Evolutionary conservation across 805 yeast species (phyloP), one percentile per base, ranked within the genome.

Genomic region (Candida pini): DNA sequence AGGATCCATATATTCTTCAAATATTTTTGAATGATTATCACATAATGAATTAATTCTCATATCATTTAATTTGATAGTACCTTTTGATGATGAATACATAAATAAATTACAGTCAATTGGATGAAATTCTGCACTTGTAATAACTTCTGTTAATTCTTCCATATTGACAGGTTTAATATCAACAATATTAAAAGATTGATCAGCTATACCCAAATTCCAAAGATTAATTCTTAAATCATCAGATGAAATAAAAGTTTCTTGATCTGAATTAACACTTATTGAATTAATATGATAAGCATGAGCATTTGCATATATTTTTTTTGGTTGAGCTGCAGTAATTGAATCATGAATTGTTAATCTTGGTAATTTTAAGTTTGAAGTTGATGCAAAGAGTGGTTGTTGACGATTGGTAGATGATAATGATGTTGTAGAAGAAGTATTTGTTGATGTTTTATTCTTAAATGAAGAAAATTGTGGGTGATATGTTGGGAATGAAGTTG

Each of bases 81-180:
- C 99, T 60, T 90, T 92, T 34, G 95, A 83, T 9, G 95, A 83
- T 5, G 96, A 81, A 64, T 92, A 90, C 88, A 90, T 88, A 62
- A 92, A 90, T 51, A 84, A 66, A 59, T 92, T 92, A 68, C 99
- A 92, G 56, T 80, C 79, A 30, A 68, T 63, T 12, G 99, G 98
- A 60, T 94, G 97, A 66, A 92, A 92, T 59, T 89, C 96, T 2
- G 97, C 94, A 53, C 89, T 76, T 13, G 99, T 92, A 45, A 92
- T 90, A 34, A 92, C 98, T 62, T 92, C 98, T 8, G 98, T 90
- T 51, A 92, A 73, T 64, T 92, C 99, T 66, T 92, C 99, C 98
- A 92, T 94, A 62, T 88, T 88, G 6, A 88, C 85, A 8, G 99
- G 99, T 60, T 94, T 88, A 54, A 92, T 92, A 63, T 92, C 98